Base-by-base conservation (phyloP, 192 early-diverging fungal genomes). In the Linnemannia exigua region DNA sequence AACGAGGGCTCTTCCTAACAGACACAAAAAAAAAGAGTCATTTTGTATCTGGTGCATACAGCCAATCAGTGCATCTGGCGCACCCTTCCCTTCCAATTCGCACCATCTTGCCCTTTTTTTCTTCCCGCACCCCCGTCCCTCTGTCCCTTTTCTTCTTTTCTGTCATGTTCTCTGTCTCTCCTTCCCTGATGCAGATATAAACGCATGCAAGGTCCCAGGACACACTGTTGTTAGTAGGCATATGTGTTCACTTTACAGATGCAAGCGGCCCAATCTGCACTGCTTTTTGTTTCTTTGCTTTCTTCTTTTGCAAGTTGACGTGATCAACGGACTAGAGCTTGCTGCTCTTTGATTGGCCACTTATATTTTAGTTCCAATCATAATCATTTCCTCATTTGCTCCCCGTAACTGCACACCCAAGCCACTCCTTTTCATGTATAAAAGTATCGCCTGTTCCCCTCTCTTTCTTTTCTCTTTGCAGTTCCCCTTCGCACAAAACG, bases 381-480 rank as follows among this genome's bases (percentile, higher is more conserved):
- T 33, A 12, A 16, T 63, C 9, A 14, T 15, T 31, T 15, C 5
- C 9, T 28, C 25, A 44, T 6, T 28, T 3, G 20, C n/a, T 54
- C 52, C 52, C 52, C 52, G 52, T 54, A 54, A 54, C 16, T 54
- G 52, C 52, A 54, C n/a, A 12, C 28, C 15, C 28, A 63, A 63
- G 58, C 58, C 58, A 63, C 58, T 1, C 58, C 3, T 28, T 63
- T 33, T n/a, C 28, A 15, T 11, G n/a, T 50, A 79, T 75, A 75
- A 79, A 85, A 70, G 16, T 63, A 12, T 67, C 75, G n/a, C 73
- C 77, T 44, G 20, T 11, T 22, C 20, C 0, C 51, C 75, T 61
- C 70, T n/a, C 52, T 74, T 72, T 79, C 58, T 85, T 85, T 77
- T 82, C 31, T 79, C 77, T 85, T 79, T 37, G 77, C 77, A 85